Evolutionary conservation across 2,329 filamentous ascomycete species (phyloP).

Genomic region (Verticillium tricorpus): DNA sequence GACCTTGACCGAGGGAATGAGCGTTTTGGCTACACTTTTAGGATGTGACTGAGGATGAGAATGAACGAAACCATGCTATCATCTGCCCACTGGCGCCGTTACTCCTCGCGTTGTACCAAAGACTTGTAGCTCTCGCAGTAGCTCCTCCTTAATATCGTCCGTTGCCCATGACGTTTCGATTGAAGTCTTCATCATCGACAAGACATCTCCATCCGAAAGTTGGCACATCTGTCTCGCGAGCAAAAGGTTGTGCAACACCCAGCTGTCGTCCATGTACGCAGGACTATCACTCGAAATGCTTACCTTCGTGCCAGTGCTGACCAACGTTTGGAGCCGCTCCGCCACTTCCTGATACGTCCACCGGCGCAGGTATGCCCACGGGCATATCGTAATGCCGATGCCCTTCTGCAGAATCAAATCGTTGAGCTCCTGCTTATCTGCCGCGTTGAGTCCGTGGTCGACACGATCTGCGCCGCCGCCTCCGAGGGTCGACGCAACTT

Average conservation of each 20-base stretch:
- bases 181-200: neutral
- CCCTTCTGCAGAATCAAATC: neutral
- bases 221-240: constrained; percentile 1
- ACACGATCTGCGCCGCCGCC: neutral
- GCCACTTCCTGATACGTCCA: neutral
- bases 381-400: neutral
- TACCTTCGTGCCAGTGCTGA: neutral
- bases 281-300: constrained; percentile 2
- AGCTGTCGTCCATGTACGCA: constrained; percentile 2
- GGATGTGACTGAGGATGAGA: no score
- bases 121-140: neutral
- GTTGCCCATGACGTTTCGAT: neutral
- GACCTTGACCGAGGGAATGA: no score
- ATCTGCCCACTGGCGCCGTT: no score
- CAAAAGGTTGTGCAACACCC: constrained; percentile 16
- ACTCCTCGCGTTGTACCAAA: neutral
- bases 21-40: no score
- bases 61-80: no score
- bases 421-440: neutral
- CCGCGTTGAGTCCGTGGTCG: constrained; percentile 1
- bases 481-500: constrained; percentile 1
- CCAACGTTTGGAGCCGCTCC: neutral
- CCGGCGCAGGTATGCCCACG: neutral
- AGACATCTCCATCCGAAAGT: neutral
- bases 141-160: neutral